Evolutionary conservation across 2,329 filamentous ascomycete species (phyloP), one percentile per base, ranked within the genome.

Genomic region (Fusarium veterinarium): DNA sequence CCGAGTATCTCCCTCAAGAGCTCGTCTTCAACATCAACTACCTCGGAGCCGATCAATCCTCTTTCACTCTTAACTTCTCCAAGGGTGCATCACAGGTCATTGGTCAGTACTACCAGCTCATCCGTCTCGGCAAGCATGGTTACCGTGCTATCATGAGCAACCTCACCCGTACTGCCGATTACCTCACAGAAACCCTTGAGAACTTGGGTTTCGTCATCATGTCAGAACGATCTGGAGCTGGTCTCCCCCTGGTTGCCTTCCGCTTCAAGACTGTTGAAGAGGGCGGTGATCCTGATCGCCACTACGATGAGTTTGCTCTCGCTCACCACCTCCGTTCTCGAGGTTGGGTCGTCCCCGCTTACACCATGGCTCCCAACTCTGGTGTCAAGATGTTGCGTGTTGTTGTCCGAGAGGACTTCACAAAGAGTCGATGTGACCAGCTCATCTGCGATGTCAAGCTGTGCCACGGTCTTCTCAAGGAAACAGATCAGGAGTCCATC

Each of bases 21-120:
- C 91, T 98, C 28, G 94, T 98, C 77, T 98, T 98, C 90, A 98
- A 97, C 88, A 98, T 98, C 89, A 98, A 98, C 88, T 98, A 98
- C 84, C 92, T 98, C 10, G 95, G 95, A 55, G 95, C 95, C 16
- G 94, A 98, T 80, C 95, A 98, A 81, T 92, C 95, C 5, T 97
- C 94, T 6, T 98, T 98, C 85, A 98, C 95, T 0, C 90, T 98
- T 67, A 98, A 98, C 87, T 98, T 98, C 86, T 97, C 93, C 80
- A 97, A 97, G 82, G 95, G 95, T 64, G 95, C 95, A 17, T 94
- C 92, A 10, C 95, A 98, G 80, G 93, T 98, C 79, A 97, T 98
- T 70, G 95, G 94, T 33, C 95, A 98, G 84, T 98, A 98, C 86
- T 98, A 98, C 86, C 95, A 98, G 84, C 89, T 98, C 79, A 97